A percentile compares a stretch with the other conserved stretches of the same genome.
Conservation (phyloP, 441 rosid genomes). For the Jatropha podagrica region DNA sequence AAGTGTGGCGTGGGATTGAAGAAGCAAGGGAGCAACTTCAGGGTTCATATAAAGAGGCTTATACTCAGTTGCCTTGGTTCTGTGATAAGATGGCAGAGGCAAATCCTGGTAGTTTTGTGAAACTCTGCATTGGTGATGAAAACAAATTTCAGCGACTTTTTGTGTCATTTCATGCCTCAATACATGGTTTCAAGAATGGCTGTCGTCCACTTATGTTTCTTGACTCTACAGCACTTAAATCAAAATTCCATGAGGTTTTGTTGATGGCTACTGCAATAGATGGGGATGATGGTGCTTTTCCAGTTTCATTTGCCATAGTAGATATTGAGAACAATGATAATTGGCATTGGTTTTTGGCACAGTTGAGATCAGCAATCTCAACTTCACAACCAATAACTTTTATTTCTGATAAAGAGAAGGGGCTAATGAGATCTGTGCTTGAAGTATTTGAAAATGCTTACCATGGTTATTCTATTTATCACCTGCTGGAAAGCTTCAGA, state of each 20-base stretch:
- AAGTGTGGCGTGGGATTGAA: constrained; percentile 87
- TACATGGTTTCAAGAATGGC: constrained; percentile 70
- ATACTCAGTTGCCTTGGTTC: constrained; percentile 66
- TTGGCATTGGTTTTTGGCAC: constrained; percentile 86
- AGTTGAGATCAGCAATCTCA: constrained; percentile 56
- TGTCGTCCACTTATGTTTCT: constrained; percentile 90
- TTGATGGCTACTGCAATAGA: constrained; percentile 82
- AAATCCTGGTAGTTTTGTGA: constrained; percentile 71
- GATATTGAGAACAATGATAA: constrained; percentile 70
- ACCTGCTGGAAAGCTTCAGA: constrained; percentile 74
- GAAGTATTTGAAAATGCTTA: constrained; percentile 68
- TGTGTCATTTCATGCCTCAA: constrained; percentile 61
- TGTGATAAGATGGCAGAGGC: constrained; percentile 60
- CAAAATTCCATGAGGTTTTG: constrained; percentile 79
- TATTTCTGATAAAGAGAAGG: constrained; percentile 76
- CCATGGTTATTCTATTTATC: constrained; percentile 73
- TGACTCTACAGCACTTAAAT: constrained; percentile 65
- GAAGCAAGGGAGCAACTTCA: constrained; percentile 86
- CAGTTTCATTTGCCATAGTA: constrained; percentile 75
- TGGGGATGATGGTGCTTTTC: constrained; percentile 77
- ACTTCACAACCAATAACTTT: constrained; percentile 61
- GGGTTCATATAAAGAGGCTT: constrained; percentile 79
- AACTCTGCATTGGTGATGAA: constrained; percentile 56
- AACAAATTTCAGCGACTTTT: constrained; percentile 73
- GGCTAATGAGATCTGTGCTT: constrained; percentile 49